A percentile compares a stretch with the other conserved stretches of the same genome.
phyloP scores from a whole-genome alignment of 2,329 filamentous ascomycete species.

The Rutstroemia sp. region DNA sequence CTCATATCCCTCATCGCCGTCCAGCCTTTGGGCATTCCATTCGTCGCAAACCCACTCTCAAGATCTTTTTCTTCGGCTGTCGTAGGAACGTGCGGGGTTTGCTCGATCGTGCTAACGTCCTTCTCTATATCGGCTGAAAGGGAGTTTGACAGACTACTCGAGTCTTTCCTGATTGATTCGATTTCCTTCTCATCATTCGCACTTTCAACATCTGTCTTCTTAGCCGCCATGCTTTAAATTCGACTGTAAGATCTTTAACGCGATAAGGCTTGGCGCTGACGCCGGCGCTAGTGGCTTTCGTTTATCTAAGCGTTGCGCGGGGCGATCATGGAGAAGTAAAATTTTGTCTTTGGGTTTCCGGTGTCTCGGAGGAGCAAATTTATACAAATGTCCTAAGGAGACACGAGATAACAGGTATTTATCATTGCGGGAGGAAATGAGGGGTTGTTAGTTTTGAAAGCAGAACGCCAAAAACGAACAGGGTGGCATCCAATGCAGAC shows the following conservation, averaged over 20 bases:
- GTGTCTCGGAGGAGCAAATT: too few relatives aligned
- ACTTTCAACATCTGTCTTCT: not conserved
- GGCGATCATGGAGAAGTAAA: not conserved
- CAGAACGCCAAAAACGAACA: too few relatives aligned
- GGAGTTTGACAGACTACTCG: not conserved
- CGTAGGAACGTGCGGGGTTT: not conserved
- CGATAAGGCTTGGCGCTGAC: not conserved
- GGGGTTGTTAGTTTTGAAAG: too few relatives aligned
- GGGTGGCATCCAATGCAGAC: not conserved
- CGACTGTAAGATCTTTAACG: not conserved
- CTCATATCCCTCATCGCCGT: not conserved
- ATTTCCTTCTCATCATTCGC: not conserved
- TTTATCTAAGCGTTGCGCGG: not conserved
- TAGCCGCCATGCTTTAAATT: not conserved
- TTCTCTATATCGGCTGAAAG: not conserved
- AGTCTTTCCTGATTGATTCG: not conserved
- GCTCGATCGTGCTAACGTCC: not conserved
- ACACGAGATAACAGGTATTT: too few relatives aligned
- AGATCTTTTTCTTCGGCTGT: not conserved
- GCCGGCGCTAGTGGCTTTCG: not conserved
- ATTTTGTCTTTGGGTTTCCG: too few relatives aligned
- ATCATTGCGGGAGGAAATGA: too few relatives aligned
- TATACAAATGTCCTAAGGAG: too few relatives aligned
- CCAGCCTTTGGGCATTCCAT: slow-evolving; percentile 4
- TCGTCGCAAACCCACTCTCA: not conserved